Evolutionary conservation across 2,329 filamentous ascomycete genomes (phyloP).

Genomic region (Arthrobotrys pseudoclavata): DNA sequence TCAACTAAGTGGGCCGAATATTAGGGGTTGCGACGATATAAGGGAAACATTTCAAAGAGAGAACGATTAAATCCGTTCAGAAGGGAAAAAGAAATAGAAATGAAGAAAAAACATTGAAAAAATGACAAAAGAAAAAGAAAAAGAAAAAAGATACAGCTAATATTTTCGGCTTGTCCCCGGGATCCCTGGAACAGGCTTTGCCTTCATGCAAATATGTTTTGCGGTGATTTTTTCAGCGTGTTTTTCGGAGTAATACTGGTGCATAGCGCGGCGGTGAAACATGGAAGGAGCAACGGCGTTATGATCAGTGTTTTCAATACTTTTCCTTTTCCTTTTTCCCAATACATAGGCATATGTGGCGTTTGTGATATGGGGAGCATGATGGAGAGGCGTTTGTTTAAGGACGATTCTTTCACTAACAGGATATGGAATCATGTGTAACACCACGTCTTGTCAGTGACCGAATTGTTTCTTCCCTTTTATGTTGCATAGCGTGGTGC

Average conservation of each 20-base stretch:
- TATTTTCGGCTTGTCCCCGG: neutral
- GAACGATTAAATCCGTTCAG: neutral
- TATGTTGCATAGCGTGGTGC: neutral
- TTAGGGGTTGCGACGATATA: neutral
- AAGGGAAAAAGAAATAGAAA: neutral
- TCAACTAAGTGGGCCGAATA: neutral
- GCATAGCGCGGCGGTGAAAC: neutral
- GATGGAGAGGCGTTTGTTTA: neutral
- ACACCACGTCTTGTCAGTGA: conserved; percentile 13
- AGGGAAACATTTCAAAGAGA: neutral
- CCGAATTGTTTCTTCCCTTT: neutral
- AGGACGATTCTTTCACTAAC: neutral
- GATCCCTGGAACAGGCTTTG: neutral
- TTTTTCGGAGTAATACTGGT: conserved; percentile 18
- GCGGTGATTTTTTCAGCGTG: neutral
- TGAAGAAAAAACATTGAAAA: conserved; percentile 3
- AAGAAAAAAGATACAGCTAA: neutral
- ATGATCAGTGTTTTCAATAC: neutral
- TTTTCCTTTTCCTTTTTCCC: neutral
- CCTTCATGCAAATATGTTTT: neutral
- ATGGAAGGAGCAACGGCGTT: neutral
- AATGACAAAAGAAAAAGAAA: neutral
- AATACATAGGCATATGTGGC: neutral
- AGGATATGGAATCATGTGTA: conserved; percentile 15
- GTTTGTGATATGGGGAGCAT: neutral